Percentiles rank a stretch among this genome's conserved stretches.
These are phyloP conservation scores for Mucor ambiguus DNA, from an alignment of 371 early-diverging fungal genomes.

Conservation along the genomic window DNA sequence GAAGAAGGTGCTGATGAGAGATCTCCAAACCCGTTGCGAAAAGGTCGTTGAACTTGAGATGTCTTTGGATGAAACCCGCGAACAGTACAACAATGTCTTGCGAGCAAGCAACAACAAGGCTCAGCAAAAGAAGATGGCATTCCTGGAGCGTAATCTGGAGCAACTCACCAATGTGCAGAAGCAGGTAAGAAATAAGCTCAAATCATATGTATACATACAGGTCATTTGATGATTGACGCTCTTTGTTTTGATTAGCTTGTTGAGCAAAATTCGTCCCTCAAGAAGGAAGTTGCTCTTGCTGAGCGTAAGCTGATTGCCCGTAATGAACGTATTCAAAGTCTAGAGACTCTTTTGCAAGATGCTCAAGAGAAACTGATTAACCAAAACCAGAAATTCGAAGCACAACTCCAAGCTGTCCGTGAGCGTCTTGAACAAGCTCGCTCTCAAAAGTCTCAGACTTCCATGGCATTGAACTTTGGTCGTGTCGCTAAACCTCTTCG, in stretches of 20 bases:
- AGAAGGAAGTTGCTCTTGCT: slow-evolving; percentile 88
- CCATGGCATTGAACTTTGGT: slow-evolving; percentile 69
- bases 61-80: slow-evolving; percentile 89
- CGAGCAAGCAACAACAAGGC: slow-evolving; percentile 81
- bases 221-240: neutral
- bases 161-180: slow-evolving; percentile 93
- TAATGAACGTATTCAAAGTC: slow-evolving; percentile 90
- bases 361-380: slow-evolving; percentile 70
- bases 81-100: slow-evolving; percentile 85
- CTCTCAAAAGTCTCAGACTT: slow-evolving; percentile 53
- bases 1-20: slow-evolving; percentile 96
- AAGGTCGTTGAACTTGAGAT: slow-evolving; percentile 95
- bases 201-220: too few relatives aligned
- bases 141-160: slow-evolving; percentile 94
- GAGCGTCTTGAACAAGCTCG: slow-evolving; percentile 78
- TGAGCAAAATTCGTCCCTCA: slow-evolving; percentile 90
- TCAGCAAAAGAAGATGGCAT: slow-evolving; percentile 93
- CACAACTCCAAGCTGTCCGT: slow-evolving; percentile 70
- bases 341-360: slow-evolving; percentile 88
- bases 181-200: slow-evolving; percentile 73
- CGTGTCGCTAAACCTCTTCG: slow-evolving; percentile 92
- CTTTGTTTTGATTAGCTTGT: slow-evolving; percentile 63
- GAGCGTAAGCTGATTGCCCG: slow-evolving; percentile 91
- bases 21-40: slow-evolving; percentile 94
- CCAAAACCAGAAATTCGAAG: slow-evolving; percentile 87